Base-by-base conservation (phyloP, 2,329 filamentous ascomycete genomes). In the Ophiostoma ips region DNA sequence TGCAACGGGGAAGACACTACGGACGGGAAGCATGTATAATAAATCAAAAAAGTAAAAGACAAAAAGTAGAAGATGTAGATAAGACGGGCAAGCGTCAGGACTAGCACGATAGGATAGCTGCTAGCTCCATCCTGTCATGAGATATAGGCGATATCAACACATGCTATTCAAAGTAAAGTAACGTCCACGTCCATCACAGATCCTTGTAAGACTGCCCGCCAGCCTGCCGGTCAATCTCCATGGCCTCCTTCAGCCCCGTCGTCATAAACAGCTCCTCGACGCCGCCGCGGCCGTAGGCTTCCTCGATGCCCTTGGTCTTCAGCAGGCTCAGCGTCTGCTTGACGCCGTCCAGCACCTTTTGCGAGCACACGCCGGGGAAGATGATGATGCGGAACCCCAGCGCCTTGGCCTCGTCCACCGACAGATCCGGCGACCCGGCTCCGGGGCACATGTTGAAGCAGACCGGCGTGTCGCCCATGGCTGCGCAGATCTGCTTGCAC, bases 351-450 rank as follows among this genome's bases (percentile, higher is more conserved):
- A 50, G 40, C 40, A 45, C 40, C 55, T 64, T 61, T 40, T 53
- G 53, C 34, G 60, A 61, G 61, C 34, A 60, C 59, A 28, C 16
- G 58, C 59, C 33, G 60, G 63, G 61, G 60, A 59, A 63, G 35
- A 64, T 64, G 34, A 63, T 59, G 18, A 64, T 58, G 49, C 53
- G 56, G 54, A 58, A 65, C 5, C 62, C 63, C 18, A 64, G 49
- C 28, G 47, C 54, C 36, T 49, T 52, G 6, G 62, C 61, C 57
- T 61, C 58, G 9, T 45, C 45, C 4, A 56, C 43, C 48, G 58
- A 56, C 6, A 64, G 51, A 9, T 65, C 52, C 2, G 62, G 63
- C 35, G 62, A 65, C 13, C 63, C 59, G 16, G 63, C 62, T 11
- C 63, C 61, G 6, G 55, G 49, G 0, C 64, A 60, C 58, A 63